Conservation (phyloP, 2,329 filamentous ascomycete species). For the Rachicladosporium sp. region DNA sequence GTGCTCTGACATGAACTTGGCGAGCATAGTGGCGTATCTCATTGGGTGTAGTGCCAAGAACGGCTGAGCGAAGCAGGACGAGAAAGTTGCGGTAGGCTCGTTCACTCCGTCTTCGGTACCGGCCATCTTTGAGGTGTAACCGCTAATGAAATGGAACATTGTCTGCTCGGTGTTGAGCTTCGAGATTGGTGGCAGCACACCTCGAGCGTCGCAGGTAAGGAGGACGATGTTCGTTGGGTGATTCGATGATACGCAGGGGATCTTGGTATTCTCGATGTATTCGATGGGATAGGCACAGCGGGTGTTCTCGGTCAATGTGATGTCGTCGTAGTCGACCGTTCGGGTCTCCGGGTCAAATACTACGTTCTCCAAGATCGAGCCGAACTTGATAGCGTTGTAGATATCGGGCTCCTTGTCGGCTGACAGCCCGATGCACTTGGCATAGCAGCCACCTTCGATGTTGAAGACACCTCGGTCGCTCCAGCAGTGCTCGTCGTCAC, state of each 20-base stretch:
- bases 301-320: slow-evolving; percentile 94
- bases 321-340: slow-evolving; percentile 88
- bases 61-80: slow-evolving; percentile 96
- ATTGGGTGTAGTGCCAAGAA: slow-evolving; percentile 98
- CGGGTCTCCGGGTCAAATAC: slow-evolving; percentile 89
- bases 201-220: slow-evolving; percentile 92
- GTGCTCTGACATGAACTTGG: slow-evolving; percentile 93
- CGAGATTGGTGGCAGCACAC: slow-evolving; percentile 93
- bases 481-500: slow-evolving; percentile 99
- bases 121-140: slow-evolving; percentile 99
- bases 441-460: slow-evolving; percentile 98
- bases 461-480: slow-evolving; percentile 95
- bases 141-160: slow-evolving; percentile 99
- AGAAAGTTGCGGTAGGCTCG: slow-evolving; percentile 97
- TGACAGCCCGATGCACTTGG: slow-evolving; percentile 94
- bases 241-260: slow-evolving; percentile 75
- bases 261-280: slow-evolving; percentile 98
- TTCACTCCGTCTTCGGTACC: slow-evolving; percentile 95
- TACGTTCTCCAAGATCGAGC: slow-evolving; percentile 95
- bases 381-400: slow-evolving; percentile 87
- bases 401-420: slow-evolving; percentile 99
- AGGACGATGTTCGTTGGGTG: slow-evolving; percentile 97
- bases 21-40: slow-evolving; percentile 97
- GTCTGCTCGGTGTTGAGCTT: slow-evolving; percentile 90
- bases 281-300: slow-evolving; percentile 98